Percentiles rank a stretch among this genome's conserved stretches.
These are phyloP conservation scores for Boletellus ananiceps DNA, from an alignment of 768 basidiomycete genomes.

Conservation along the genomic window DNA sequence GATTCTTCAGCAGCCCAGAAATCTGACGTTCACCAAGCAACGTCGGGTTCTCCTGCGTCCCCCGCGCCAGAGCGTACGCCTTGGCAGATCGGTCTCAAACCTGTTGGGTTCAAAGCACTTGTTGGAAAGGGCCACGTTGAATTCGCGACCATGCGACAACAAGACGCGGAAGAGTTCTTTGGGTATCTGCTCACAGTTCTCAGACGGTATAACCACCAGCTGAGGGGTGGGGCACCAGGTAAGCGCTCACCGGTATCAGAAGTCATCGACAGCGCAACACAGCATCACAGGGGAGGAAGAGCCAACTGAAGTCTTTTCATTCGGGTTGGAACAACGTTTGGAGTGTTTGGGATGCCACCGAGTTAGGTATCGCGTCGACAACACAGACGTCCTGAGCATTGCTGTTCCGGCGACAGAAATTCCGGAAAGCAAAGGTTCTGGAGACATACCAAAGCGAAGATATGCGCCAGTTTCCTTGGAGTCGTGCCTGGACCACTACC, in stretches of 20 bases:
- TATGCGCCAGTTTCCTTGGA: slow-evolving; percentile 62
- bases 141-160: slow-evolving; percentile 95
- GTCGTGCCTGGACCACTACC: slow-evolving; percentile 55
- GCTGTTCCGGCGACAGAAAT: slow-evolving; percentile 62
- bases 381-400: slow-evolving; percentile 72
- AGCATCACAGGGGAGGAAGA: slow-evolving; percentile 35
- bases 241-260: neutral
- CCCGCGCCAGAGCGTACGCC: slow-evolving; percentile 20
- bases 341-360: slow-evolving; percentile 75
- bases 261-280: neutral
- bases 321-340: slow-evolving; percentile 81
- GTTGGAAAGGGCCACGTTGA: slow-evolving; percentile 92
- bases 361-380: slow-evolving; percentile 80
- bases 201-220: slow-evolving; percentile 57
- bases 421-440: neutral
- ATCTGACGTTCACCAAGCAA: slow-evolving; percentile 15
- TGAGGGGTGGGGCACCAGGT: slow-evolving; percentile 35
- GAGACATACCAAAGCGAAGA: slow-evolving; percentile 39
- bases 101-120: slow-evolving; percentile 79
- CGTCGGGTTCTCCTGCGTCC: slow-evolving; percentile 33
- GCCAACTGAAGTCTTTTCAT: slow-evolving; percentile 73
- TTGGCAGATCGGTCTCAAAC: slow-evolving; percentile 76
- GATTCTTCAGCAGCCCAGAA: slow-evolving; percentile 3
- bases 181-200: slow-evolving; percentile 72
- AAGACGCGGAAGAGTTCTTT: slow-evolving; percentile 95